Percentiles rank a stretch among this genome's conserved stretches.
phyloP scores from a whole-genome alignment of 257 asterid genomes.

The Haberlea rhodopensis region DNA sequence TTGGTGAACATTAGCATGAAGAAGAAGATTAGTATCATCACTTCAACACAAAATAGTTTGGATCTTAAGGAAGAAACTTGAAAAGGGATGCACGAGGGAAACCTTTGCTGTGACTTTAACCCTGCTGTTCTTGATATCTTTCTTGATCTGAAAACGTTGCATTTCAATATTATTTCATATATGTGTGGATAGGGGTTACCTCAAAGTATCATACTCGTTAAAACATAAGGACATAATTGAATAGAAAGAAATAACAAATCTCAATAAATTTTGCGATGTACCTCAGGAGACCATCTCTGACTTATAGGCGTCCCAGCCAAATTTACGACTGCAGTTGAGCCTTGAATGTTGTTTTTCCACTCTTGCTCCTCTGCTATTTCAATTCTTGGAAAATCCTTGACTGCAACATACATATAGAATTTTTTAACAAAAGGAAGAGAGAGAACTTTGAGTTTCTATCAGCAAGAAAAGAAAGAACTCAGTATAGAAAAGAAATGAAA shows the following conservation, averaged over 20 bases:
- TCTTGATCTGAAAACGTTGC: constrained; percentile 65
- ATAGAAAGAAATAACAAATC: not conserved
- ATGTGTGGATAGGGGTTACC: too few species aligned
- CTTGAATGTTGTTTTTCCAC: constrained; percentile 75
- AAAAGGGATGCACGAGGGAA: constrained; percentile 8
- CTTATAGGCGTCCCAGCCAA: constrained; percentile 91
- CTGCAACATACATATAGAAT: constrained; percentile 37
- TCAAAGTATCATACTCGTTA: too few species aligned
- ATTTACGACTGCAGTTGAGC: constrained; percentile 91
- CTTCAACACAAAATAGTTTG: not conserved
- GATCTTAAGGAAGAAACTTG: constrained; percentile 19
- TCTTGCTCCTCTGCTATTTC: constrained; percentile 76
- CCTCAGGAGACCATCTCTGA: constrained; percentile 94
- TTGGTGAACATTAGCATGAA: constrained; percentile 9
- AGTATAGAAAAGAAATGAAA: not conserved
- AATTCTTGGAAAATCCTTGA: constrained; percentile 67
- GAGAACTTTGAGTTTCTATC: constrained; percentile 16
- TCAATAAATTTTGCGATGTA: constrained; percentile 24
- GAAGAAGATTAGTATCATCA: not conserved
- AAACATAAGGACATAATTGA: too few species aligned
- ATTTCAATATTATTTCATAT: constrained; percentile 19
- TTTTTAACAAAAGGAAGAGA: constrained; percentile 22
- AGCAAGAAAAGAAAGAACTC: not conserved
- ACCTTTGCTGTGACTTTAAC: constrained; percentile 78
- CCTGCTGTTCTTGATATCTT: constrained; percentile 91